Evolutionary conservation across 805 yeast genomes (phyloP).

Genomic region (Yarrowia yakushimensis): DNA sequence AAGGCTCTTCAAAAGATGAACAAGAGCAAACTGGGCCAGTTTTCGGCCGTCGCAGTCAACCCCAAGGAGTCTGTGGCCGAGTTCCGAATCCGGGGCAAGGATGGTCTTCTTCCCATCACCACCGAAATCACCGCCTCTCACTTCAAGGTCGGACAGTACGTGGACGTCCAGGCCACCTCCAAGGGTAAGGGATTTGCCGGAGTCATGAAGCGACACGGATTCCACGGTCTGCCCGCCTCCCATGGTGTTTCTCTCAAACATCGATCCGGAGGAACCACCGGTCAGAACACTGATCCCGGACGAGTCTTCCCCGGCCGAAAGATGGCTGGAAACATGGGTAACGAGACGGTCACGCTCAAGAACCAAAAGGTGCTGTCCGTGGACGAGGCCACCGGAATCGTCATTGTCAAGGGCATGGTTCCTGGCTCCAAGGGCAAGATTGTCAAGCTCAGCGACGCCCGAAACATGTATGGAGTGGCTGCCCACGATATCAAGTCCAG

Average conservation of each 20-base stretch:
- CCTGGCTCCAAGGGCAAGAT: conserved; percentile 81
- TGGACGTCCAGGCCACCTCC: conserved; percentile 72
- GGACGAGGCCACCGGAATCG: conserved; percentile 75
- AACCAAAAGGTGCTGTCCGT: conserved; percentile 74
- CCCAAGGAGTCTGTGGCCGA: conserved; percentile 77
- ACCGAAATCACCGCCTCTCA: conserved; percentile 77
- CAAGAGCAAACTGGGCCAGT: conserved; percentile 69
- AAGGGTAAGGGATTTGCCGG: conserved; percentile 98
- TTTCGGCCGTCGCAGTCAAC: conserved; percentile 71
- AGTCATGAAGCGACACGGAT: conserved; percentile 94
- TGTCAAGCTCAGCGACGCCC: conserved; percentile 75
- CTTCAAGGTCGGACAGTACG: conserved; percentile 76
- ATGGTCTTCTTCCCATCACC: conserved; percentile 71
- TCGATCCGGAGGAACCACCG: conserved; percentile 96
- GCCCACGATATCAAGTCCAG: conserved; percentile 18
- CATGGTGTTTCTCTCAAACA: conserved; percentile 95
- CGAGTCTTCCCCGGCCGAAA: conserved; percentile 94
- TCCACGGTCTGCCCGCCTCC: conserved; percentile 82
- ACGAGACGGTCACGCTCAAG: conserved; percentile 64
- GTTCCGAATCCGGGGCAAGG: conserved; percentile 67
- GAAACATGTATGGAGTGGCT: conserved; percentile 23
- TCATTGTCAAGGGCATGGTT: conserved; percentile 81
- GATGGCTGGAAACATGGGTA: conserved; percentile 98
- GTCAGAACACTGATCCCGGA: conserved; percentile 94
- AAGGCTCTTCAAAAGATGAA: conserved; percentile 59